Evolutionary conservation across 2,329 filamentous ascomycete genomes (phyloP), one percentile per base, ranked within the genome.

Genomic region (Aureobasidium sp.): DNA sequence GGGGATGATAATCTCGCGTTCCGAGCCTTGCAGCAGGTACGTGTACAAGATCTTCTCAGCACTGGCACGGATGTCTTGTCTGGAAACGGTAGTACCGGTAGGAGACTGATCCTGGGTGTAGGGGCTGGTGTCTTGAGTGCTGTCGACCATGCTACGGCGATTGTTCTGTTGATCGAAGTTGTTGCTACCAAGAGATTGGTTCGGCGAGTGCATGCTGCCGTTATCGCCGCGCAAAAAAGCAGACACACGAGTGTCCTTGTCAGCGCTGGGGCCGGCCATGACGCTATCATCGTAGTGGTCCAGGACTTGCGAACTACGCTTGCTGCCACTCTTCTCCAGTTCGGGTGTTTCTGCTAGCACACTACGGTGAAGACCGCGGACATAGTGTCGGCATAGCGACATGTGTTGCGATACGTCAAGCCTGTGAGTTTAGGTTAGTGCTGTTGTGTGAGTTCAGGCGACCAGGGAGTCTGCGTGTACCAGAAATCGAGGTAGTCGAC

Each of bases 11-110:
- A 99, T 97, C 76, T 99, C 94, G 68, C 95, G 86, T 77, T 99
- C 94, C 0, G 94, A 90, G n/a, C 91, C 92, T 0, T 92, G 91
- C 1, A 99, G 84, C 6, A 99, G 81, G 72, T 94, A 99, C 1
- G 93, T 97, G 77, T 97, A 99, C n/a, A 99, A 83, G 56, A 99
- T 97, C 82, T 96, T 97, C 78, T 97, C 94, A 0, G 95, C 95
- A 3, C 91, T 96, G 11, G 91, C 89, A 62, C 91, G 85, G 68
- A 99, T 91, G 71, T 99, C 94, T 65, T 91, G 86, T 66, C 94
- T 84, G n/a, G 88, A 85, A 47, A 97, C 91, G 0, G 87, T 89
- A 71, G 95, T 89, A 70, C 92, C 89, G 37, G 88, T 85, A 7
- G 65, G 66, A 20, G 84, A 86, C 37, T 68, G 64, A n/a, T 64